Conservation (phyloP, 2,329 filamentous ascomycete species). For the Daldinia sp. region DNA sequence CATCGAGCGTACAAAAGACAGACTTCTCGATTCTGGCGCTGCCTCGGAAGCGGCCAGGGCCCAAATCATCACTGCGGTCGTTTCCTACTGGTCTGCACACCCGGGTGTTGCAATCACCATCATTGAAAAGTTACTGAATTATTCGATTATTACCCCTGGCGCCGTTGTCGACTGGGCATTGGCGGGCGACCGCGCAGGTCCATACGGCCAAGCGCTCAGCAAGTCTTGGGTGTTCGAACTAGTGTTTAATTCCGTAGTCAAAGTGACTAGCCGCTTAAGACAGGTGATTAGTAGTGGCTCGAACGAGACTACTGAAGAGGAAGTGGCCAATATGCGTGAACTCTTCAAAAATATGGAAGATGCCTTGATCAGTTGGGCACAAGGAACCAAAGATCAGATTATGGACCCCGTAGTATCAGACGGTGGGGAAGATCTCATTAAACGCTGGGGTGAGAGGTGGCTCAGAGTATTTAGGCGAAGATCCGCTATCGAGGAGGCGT, state of each 20-base stretch:
- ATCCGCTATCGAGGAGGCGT: constrained; percentile 84
- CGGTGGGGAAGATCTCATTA: constrained; percentile 75
- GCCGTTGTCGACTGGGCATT: constrained; percentile 93
- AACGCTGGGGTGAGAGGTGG: constrained; percentile 88
- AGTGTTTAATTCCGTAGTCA: constrained; percentile 86
- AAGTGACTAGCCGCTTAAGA: constrained; percentile 87
- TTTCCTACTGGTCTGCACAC: constrained; percentile 93
- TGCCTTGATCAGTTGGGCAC: constrained; percentile 77
- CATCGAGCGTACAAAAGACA: constrained; percentile 93
- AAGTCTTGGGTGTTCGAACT: constrained; percentile 88
- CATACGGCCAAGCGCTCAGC: constrained; percentile 75
- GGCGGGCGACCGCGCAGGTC: constrained; percentile 62
- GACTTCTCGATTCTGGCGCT: constrained; percentile 82
- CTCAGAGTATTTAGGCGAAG: constrained; percentile 84
- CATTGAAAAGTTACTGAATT: constrained; percentile 96
- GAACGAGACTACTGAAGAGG: constrained; percentile 65
- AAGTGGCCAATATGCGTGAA: constrained; percentile 79
- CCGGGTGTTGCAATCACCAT: constrained; percentile 93
- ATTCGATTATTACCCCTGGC: constrained; percentile 88
- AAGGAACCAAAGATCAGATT: constrained; percentile 78
- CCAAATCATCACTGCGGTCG: constrained; percentile 91
- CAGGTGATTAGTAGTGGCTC: constrained; percentile 78
- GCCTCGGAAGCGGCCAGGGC: constrained; percentile 80
- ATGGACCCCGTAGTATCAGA: constrained; percentile 69
- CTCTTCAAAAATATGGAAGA: constrained; percentile 87